Evolutionary conservation across 2,329 filamentous ascomycete genomes (phyloP), one percentile per base, ranked within the genome.

Genomic region (Alternaria conjuncta): DNA sequence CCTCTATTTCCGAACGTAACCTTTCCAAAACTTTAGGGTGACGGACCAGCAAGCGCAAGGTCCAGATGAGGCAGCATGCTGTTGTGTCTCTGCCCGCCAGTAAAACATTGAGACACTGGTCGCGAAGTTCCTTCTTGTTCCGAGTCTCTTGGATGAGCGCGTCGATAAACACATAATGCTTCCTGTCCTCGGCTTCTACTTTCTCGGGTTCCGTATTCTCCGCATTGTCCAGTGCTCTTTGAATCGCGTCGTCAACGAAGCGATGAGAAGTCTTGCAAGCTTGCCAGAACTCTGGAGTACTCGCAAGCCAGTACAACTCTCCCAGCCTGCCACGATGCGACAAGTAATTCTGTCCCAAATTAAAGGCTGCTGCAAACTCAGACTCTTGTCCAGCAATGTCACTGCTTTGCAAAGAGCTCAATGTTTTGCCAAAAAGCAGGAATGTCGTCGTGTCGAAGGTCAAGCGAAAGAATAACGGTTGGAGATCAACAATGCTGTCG

Each of bases 61-160:
- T 84, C 88, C 92, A 97, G 0, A 89, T 91, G 1, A 97, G 85
- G 0, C 91, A 92, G 2, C 85, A 87, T 28, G 94, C 93, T 0
- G 94, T 97, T n/a, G 94, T 97, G 78, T 97, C 94, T 45, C 92
- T 86, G 10, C 93, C 93, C 1, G 94, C 94, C 8, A 97, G 86
- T 3, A 97, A 86, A 18, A 97, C 87, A 50, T 91, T 90, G 7
- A 96, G 86, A 49, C 97, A 84, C 79, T 97, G 93, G 79, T 96
- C 92, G 32, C 93, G 91, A 11, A 97, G 86, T 3, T 94, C 87
- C 54, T 85, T 86, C 21, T 80, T 77, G 62, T 85, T 81, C 43
- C 91, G 87, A 1, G 93, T 96, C 79, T 92, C 93, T 51, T 87
- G 85, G 44, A 92, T 92, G 1, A 97, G 86, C 21, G 92, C 92